A percentile compares a stretch with the other conserved stretches of the same genome.
phyloP scores from a whole-genome alignment of 2,329 filamentous ascomycete genomes.

The Trichoderma gracile region DNA sequence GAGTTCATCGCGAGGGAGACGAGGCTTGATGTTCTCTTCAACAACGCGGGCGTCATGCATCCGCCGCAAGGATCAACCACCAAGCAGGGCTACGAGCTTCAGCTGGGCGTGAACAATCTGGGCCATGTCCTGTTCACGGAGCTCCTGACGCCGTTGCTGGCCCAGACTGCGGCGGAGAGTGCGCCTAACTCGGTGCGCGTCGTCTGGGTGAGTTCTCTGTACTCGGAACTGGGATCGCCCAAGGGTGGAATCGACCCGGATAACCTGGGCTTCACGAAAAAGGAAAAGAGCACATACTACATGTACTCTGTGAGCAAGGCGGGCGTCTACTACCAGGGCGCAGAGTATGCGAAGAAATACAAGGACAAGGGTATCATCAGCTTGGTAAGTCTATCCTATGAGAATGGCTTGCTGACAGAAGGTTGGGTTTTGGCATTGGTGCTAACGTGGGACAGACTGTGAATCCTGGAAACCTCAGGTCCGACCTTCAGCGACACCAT shows the following conservation, averaged over 20 bases:
- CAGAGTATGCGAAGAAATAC: conserved; percentile 36
- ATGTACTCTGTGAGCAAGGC: conserved; percentile 37
- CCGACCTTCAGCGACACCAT: conserved; percentile 39
- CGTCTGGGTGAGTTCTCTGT: conserved; percentile 38
- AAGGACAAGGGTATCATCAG: conserved; percentile 36
- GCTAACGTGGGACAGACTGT: conserved; percentile 26
- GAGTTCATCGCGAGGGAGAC: conserved; percentile 30
- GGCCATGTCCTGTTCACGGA: conserved; percentile 45
- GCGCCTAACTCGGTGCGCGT: conserved; percentile 33
- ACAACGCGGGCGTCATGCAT: conserved; percentile 47
- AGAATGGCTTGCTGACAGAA: background rate
- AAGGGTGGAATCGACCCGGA: conserved; percentile 10
- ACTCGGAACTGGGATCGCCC: conserved; percentile 12
- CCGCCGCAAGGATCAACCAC: conserved; percentile 38
- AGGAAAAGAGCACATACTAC: conserved; percentile 28
- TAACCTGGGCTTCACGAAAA: conserved; percentile 15
- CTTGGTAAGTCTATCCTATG: conserved; percentile 14
- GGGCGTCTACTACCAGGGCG: conserved; percentile 36
- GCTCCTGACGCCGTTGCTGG: conserved; percentile 40
- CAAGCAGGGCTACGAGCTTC: conserved; percentile 39
- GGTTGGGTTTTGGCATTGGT: background rate
- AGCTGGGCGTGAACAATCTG: conserved; percentile 46
- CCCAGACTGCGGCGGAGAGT: conserved; percentile 36
- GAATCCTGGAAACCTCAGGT: conserved; percentile 45
- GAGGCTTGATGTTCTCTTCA: conserved; percentile 43